Evolutionary conservation across 2,329 filamentous ascomycete genomes (phyloP).

Genomic region (Xylogone sp.): DNA sequence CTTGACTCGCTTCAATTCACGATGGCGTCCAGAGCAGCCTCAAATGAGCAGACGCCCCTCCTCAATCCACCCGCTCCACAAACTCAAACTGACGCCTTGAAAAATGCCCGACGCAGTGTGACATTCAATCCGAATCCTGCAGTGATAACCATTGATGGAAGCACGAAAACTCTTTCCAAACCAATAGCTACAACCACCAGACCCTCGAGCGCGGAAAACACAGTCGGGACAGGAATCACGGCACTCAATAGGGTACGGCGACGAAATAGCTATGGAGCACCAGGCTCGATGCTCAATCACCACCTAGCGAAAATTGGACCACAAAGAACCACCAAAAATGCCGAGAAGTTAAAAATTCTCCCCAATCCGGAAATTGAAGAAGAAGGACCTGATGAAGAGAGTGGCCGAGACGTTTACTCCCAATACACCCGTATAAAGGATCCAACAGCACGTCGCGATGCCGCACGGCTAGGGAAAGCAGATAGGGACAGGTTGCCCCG

Average conservation of each 20-base stretch:
- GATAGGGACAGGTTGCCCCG: slow-evolving; percentile 82
- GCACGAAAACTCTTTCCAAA: slow-evolving; percentile 42
- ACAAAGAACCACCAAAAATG: slow-evolving; percentile 90
- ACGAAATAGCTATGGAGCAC: slow-evolving; percentile 73
- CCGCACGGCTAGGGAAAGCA: slow-evolving; percentile 87
- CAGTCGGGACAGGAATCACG: slow-evolving; percentile 8
- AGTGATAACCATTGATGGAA: slow-evolving; percentile 52
- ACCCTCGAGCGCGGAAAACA: slow-evolving; percentile 24
- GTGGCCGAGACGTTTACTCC: slow-evolving; percentile 91
- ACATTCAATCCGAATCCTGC: slow-evolving; percentile 73
- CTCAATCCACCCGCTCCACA: background rate
- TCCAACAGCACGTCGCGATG: slow-evolving; percentile 86
- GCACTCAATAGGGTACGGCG: slow-evolving; percentile 83
- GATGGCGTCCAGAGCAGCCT: background rate
- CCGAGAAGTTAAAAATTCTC: slow-evolving; percentile 95
- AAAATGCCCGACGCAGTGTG: slow-evolving; percentile 48
- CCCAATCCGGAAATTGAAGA: slow-evolving; percentile 83
- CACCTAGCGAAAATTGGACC: slow-evolving; percentile 74
- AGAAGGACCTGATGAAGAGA: slow-evolving; percentile 79
- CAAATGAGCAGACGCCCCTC: background rate
- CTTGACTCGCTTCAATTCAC: background rate
- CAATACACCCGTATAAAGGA: slow-evolving; percentile 98
- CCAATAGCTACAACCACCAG: slow-evolving; percentile 26
- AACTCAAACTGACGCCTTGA: background rate
- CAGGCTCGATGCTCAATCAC: slow-evolving; percentile 30